These are phyloP conservation scores for Clausena lansium DNA, from an alignment of 345 rosid species.

Conservation along the genomic window DNA sequence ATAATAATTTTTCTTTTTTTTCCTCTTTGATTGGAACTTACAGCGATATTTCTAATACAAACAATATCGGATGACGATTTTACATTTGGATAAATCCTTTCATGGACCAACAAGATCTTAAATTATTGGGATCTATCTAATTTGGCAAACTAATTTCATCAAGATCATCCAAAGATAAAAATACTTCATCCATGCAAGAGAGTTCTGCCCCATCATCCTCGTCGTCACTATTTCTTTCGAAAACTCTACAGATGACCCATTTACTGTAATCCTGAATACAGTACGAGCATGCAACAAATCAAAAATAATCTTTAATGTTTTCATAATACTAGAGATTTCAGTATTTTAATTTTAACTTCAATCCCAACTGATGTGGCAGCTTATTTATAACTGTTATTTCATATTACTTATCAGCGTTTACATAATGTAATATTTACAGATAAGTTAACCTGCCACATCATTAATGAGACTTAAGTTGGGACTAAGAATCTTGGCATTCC, in stretches of 20 bases:
- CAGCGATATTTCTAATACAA: neutral
- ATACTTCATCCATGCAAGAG: conserved; percentile 93
- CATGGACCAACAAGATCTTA: neutral
- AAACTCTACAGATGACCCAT: conserved; percentile 91
- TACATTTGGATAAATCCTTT: conserved; percentile 21
- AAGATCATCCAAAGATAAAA: conserved; percentile 84
- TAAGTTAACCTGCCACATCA: no score
- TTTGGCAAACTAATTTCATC: conserved; percentile 89
- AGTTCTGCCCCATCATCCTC: conserved; percentile 61
- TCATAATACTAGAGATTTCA: no score
- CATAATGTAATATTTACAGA: no score
- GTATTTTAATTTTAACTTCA: no score
- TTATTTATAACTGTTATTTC: no score
- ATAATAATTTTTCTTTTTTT: neutral
- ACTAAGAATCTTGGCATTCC: no score
- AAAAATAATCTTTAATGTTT: no score
- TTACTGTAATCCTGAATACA: conserved; percentile 61
- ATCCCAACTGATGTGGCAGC: no score
- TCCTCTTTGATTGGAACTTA: neutral
- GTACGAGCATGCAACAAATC: no score
- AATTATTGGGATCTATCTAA: conserved; percentile 17
- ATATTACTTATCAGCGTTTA: no score
- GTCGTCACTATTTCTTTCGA: conserved; percentile 50
- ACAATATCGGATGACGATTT: conserved; percentile 4
- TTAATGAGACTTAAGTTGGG: no score